phyloP scores from a whole-genome alignment of 148 eudicot species.

The Tetragonia tetragonoides region DNA sequence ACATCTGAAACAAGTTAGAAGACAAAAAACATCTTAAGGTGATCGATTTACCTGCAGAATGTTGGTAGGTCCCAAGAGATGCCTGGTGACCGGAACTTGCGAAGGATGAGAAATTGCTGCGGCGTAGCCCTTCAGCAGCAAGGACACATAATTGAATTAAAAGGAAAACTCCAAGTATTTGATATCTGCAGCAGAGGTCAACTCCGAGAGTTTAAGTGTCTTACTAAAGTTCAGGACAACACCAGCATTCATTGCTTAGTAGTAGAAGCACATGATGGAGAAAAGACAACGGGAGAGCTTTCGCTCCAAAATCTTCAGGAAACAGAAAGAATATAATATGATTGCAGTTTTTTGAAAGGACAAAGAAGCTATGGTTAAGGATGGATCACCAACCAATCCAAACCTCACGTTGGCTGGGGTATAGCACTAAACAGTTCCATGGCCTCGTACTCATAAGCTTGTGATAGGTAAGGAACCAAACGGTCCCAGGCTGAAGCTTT shows the following conservation, averaged over 20 bases:
- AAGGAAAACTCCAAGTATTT: conserved; percentile 90
- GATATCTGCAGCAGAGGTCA: conserved; percentile 66
- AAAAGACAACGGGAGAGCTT: neutral
- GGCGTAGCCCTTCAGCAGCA: conserved; percentile 83
- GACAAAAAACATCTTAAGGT: neutral
- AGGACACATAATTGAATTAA: conserved; percentile 85
- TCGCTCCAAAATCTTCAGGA: neutral
- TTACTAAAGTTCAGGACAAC: conserved; percentile 9
- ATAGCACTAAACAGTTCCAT: neutral
- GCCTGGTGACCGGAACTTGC: conserved; percentile 60
- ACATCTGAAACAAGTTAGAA: neutral
- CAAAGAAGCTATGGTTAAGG: neutral
- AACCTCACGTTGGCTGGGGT: neutral
- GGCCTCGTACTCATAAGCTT: neutral
- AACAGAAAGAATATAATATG: neutral
- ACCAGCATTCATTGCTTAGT: neutral
- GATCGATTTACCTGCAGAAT: conserved; percentile 54
- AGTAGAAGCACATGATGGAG: neutral
- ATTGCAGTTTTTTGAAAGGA: neutral
- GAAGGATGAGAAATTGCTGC: conserved; percentile 71
- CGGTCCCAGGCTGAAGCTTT: neutral
- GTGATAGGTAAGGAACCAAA: neutral
- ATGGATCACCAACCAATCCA: neutral
- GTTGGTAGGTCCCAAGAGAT: conserved; percentile 58
- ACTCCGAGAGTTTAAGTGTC: conserved; percentile 3